Conservation (phyloP, 2,329 filamentous ascomycete genomes). For the Fusarium praegraminearum region DNA sequence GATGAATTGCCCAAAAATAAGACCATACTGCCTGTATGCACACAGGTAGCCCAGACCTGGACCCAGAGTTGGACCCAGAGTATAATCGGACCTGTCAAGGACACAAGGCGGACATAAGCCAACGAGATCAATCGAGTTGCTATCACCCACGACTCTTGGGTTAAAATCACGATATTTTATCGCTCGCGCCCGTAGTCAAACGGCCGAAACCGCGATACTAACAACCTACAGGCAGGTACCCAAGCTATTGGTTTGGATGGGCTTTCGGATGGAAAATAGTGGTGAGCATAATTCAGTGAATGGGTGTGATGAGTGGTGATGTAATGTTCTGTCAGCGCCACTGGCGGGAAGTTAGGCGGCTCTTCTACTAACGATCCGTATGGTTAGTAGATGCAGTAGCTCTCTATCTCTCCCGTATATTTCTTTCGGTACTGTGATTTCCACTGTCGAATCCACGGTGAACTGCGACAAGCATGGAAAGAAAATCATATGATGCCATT, state of each 20-base stretch:
- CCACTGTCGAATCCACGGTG: background rate
- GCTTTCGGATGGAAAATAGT: background rate
- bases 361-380: slow-evolving; percentile 29
- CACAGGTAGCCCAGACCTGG: slow-evolving; percentile 1
- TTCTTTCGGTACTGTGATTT: background rate
- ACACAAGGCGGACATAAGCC: slow-evolving; percentile 35
- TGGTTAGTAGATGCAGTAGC: slow-evolving; percentile 20
- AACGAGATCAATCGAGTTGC: slow-evolving; percentile 1
- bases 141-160: slow-evolving; percentile 17
- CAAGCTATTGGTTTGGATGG: background rate
- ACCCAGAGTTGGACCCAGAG: slow-evolving; percentile 3
- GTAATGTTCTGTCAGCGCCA: slow-evolving; percentile 40
- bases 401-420: slow-evolving; percentile 11
- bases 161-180: slow-evolving; percentile 30
- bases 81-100: slow-evolving; percentile 37
- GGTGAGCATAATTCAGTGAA: slow-evolving; percentile 9
- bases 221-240: background rate
- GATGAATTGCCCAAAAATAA: slow-evolving; percentile 41
- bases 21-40: slow-evolving; percentile 24
- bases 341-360: slow-evolving; percentile 32
- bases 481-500: slow-evolving; percentile 47
- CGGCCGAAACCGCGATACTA: slow-evolving; percentile 25
- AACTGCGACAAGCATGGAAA: slow-evolving; percentile 7
- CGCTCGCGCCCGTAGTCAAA: slow-evolving; percentile 29
- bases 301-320: slow-evolving; percentile 44